Evolutionary conservation across 2,329 filamentous ascomycete genomes (phyloP).

Genomic region (Cadophora gregata): DNA sequence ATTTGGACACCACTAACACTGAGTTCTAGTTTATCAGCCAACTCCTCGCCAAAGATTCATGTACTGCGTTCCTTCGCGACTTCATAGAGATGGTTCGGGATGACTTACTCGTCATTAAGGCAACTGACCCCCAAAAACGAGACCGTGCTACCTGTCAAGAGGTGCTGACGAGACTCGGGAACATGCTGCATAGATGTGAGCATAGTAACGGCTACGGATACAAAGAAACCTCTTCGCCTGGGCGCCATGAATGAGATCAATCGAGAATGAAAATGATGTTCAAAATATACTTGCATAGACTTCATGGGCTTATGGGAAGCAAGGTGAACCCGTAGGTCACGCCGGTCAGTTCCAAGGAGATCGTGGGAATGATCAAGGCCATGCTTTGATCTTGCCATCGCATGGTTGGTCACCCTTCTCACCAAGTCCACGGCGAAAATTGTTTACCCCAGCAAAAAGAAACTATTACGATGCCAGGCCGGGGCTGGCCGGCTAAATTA

Average conservation of each 20-base stretch:
- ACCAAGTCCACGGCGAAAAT: no score
- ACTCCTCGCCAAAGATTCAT: conserved; percentile 5
- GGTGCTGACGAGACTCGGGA: not conserved
- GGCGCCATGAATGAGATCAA: not conserved
- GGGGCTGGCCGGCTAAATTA: no score
- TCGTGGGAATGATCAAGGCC: no score
- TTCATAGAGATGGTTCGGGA: conserved; percentile 17
- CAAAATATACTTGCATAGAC: no score
- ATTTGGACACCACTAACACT: not conserved
- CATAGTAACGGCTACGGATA: not conserved
- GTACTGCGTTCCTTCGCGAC: conserved; percentile 18
- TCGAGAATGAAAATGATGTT: no score
- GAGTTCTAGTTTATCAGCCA: not conserved
- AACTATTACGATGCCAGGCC: no score
- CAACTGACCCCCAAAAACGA: not conserved
- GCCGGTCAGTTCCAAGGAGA: no score
- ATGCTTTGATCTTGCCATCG: no score
- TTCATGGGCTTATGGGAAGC: no score
- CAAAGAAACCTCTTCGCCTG: not conserved
- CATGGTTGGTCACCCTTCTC: no score
- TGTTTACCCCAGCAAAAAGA: no score
- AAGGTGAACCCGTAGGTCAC: no score
- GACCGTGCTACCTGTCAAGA: not conserved
- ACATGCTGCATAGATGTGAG: not conserved
- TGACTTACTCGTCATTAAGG: conserved; percentile 12